Evolutionary conservation across 805 yeast genomes (phyloP).

Genomic region (Candida piceae): DNA sequence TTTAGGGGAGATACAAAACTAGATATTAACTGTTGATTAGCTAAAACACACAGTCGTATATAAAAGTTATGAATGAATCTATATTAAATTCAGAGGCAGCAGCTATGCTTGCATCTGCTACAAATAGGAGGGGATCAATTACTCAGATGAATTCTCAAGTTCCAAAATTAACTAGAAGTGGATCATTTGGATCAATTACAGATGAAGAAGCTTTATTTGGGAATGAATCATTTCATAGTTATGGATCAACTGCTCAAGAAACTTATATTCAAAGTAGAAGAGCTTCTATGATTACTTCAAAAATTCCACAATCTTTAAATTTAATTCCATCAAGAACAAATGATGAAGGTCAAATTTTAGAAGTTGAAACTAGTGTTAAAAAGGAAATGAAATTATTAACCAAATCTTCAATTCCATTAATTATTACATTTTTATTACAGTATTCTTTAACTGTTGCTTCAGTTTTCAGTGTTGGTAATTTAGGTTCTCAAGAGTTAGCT

Average conservation of each 20-base stretch:
- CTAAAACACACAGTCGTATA: too few relatives aligned
- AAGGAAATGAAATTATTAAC: slow-evolving; percentile 37
- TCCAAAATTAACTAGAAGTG: slow-evolving; percentile 6
- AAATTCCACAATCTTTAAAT: slow-evolving; percentile 6
- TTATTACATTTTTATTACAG: slow-evolving; percentile 49
- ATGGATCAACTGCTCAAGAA: slow-evolving; percentile 20
- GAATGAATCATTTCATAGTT: slow-evolving; percentile 11
- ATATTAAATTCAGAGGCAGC: slow-evolving; percentile 12
- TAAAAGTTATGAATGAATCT: slow-evolving; percentile 7
- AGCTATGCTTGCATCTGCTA: slow-evolving; percentile 8
- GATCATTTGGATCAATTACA: slow-evolving; percentile 8
- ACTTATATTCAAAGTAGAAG: slow-evolving; percentile 22
- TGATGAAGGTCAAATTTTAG: slow-evolving; percentile 26
- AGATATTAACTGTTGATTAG: too few relatives aligned
- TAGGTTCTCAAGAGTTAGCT: slow-evolving; percentile 54
- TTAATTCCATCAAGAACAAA: slow-evolving; percentile 17
- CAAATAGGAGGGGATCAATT: slow-evolving; percentile 20
- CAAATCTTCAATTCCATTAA: slow-evolving; percentile 44
- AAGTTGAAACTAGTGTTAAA: slow-evolving; percentile 35
- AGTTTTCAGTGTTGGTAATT: slow-evolving; percentile 52
- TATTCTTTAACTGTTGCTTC: slow-evolving; percentile 50
- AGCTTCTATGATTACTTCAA: slow-evolving; percentile 21
- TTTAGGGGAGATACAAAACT: too few relatives aligned
- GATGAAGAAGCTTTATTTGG: slow-evolving; percentile 8
- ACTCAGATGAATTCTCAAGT: slow-evolving; percentile 10